These are phyloP conservation scores for Geosmithia morbida DNA, from an alignment of 2,329 filamentous ascomycete species.

Conservation along the genomic window DNA sequence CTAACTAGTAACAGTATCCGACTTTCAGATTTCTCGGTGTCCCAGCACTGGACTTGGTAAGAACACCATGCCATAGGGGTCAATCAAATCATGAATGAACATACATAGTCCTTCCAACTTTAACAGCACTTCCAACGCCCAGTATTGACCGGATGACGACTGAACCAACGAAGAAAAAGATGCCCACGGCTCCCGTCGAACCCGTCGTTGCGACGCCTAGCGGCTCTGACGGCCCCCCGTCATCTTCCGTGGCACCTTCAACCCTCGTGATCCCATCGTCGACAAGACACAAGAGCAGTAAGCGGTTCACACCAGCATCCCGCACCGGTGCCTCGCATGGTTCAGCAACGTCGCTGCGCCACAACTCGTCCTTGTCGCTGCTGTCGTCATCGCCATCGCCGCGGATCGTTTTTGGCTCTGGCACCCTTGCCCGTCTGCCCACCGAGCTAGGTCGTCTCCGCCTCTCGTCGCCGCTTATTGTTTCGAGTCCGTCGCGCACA, in stretches of 20 bases:
- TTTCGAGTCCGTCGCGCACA: constrained; percentile 22
- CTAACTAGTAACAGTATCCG: background rate
- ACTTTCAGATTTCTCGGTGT: background rate
- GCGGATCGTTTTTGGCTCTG: constrained; percentile 18
- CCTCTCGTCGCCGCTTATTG: constrained; percentile 18
- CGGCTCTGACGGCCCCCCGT: background rate
- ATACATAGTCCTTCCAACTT: background rate
- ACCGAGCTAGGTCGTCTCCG: constrained; percentile 16
- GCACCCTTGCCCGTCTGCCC: constrained; percentile 16
- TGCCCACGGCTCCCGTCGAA: background rate
- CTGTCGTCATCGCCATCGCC: constrained; percentile 9
- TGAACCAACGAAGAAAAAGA: constrained; percentile 1
- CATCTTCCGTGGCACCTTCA: background rate
- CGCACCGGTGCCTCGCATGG: background rate
- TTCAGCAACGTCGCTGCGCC: background rate
- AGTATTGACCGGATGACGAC: background rate
- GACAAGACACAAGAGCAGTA: background rate
- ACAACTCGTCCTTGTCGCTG: constrained; percentile 1
- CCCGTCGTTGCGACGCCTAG: background rate
- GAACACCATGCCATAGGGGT: background rate
- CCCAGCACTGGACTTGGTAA: background rate
- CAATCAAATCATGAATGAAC: background rate
- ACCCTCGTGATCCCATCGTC: background rate
- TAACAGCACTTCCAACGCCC: background rate
- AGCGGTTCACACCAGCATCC: background rate